Evolutionary conservation across 1,284 basidiomycete species (phyloP).

Genomic region (Austropuccinia psidii): DNA sequence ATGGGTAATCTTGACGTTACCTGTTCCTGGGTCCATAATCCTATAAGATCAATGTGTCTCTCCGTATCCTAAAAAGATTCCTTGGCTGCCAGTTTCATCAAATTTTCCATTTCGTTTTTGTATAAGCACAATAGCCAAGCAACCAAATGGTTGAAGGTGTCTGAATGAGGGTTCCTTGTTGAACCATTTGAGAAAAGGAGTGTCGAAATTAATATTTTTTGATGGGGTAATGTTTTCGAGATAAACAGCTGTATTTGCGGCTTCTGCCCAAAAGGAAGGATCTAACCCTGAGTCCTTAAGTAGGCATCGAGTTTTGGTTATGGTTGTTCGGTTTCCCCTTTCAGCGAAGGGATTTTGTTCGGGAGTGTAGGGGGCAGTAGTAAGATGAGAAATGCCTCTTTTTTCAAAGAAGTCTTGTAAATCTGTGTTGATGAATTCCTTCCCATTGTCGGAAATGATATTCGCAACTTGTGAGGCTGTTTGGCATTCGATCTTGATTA

Average conservation of each 20-base stretch:
- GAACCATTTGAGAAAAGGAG: neutral
- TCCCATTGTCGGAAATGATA: slow-evolving; percentile 47
- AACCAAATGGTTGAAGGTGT: neutral
- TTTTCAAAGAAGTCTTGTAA: slow-evolving; percentile 44
- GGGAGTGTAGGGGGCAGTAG: slow-evolving; percentile 49
- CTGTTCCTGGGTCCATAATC: neutral
- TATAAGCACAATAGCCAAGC: neutral
- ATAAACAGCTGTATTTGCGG: slow-evolving; percentile 45
- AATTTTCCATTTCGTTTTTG: neutral
- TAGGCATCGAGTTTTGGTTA: slow-evolving; percentile 43
- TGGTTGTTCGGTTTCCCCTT: slow-evolving; percentile 44
- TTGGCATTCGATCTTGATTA: slow-evolving; percentile 38
- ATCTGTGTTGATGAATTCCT: slow-evolving; percentile 42
- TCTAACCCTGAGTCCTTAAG: slow-evolving; percentile 44
- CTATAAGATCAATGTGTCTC: neutral
- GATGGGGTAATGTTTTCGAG: no score
- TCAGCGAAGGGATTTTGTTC: slow-evolving; percentile 46
- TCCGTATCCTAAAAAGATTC: neutral
- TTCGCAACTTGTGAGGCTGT: slow-evolving; percentile 45
- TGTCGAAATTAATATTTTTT: no score
- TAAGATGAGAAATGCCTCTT: slow-evolving; percentile 45
- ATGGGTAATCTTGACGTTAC: neutral
- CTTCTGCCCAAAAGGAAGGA: slow-evolving; percentile 47
- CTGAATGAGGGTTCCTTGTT: neutral
- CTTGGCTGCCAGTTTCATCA: neutral